Evolutionary conservation across 2,329 filamentous ascomycete species (phyloP), one percentile per base, ranked within the genome.

Genomic region (Clonostachys solani): DNA sequence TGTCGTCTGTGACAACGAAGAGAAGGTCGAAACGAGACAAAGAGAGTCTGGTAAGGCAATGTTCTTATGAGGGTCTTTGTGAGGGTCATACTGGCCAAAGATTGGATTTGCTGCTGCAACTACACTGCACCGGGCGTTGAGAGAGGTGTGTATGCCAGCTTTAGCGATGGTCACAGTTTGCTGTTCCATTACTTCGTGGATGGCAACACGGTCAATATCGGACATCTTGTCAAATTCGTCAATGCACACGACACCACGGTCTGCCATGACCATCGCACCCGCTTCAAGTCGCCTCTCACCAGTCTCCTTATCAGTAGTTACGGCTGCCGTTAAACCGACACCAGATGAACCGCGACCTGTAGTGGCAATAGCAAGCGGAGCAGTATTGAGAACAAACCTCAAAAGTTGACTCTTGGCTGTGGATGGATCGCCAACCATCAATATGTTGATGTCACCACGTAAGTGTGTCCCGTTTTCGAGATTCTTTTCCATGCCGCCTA

Each of bases 201-300:
- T 99, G 42, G 94, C 94, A 5, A 99, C 94, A 63, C 94, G 84
- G 68, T 99, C 94, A 49, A 97, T 86, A 63, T 99, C 94, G 48
- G 91, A 96, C 94, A 99, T 99, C 69, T 99, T 99, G 74, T 99
- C 94, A 57, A 99, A 99, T 62, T 99, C 94, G 64, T 99, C 94
- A 55, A 99, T 99, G 73, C 94, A 99, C 34, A 99, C 94, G 12
- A 99, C 92, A 56, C 94, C 94, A 52, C 94, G 87, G 65, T 99
- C 94, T 53, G 85, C 94, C 61, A 99, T 89, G 50, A 99, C 94
- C 94, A 99, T 99, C 54, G 94, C 94, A 80, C 94, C 94, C 15
- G 94, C 94, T 69, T 99, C 94, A 1, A 99, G 79, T 55, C 94
- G 83, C 55, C 94, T 83, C 65, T 99, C 94, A 49, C 94, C 94